A percentile compares a stretch with the other conserved stretches of the same genome.
Conservation (phyloP, 2,329 filamentous ascomycete species). For the Capronia coronata region DNA sequence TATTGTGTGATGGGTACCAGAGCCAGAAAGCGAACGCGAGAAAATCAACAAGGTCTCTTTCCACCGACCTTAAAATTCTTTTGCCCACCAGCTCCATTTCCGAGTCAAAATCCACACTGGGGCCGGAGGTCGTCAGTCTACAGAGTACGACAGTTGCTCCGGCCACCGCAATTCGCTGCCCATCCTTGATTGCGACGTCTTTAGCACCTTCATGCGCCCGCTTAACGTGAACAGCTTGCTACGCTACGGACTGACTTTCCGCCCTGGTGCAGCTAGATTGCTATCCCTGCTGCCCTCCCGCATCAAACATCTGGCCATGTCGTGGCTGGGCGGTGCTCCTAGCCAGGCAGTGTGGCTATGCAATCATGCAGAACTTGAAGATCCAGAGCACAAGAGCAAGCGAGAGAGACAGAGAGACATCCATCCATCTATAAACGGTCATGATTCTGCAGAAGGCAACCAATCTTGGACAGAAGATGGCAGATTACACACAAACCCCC, state of each 20-base stretch:
- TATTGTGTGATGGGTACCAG: not conserved
- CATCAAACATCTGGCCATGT: not conserved
- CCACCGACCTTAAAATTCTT: too few species aligned
- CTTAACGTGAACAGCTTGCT: conserved; percentile 13
- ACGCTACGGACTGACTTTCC: conserved; percentile 20
- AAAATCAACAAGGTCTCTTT: too few species aligned
- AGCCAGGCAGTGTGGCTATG: conserved; percentile 22
- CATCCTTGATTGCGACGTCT: conserved; percentile 17
- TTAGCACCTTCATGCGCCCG: conserved; percentile 15
- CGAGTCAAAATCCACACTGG: not conserved
- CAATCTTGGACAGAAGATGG: not conserved
- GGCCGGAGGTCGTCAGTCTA: not conserved
- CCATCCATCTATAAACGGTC: not conserved
- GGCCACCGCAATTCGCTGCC: conserved; percentile 5
- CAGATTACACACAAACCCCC: not conserved
- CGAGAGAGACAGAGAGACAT: not conserved
- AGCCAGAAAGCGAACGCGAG: not conserved
- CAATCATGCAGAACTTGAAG: conserved; percentile 7
- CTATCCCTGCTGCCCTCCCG: conserved; percentile 18
- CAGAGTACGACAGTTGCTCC: not conserved
- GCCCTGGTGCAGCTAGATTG: conserved; percentile 13
- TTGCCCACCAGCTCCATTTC: not conserved
- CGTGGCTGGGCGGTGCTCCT: conserved; percentile 1
- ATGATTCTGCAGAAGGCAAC: not conserved
- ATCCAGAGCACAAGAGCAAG: too few species aligned